Base-by-base conservation (phyloP, 169 alveolate species). In the Cystoisospora suis region DNA sequence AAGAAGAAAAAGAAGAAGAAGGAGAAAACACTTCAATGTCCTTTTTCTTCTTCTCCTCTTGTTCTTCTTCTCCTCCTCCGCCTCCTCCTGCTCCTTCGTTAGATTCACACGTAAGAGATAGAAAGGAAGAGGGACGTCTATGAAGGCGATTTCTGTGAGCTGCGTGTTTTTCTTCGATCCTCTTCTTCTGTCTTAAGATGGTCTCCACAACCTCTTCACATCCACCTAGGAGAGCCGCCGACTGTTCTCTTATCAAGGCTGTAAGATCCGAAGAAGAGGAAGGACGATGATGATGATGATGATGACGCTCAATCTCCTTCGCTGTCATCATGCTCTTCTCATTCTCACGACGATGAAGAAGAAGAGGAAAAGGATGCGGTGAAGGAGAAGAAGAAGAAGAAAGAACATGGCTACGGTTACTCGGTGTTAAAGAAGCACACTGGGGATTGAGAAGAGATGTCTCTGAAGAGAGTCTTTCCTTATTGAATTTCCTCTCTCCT, bases 181-280 rank as follows among this genome's bases (percentile, higher is more conserved):
- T 46, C 53, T 2, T 38, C 27, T 72, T 46, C 58, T 72, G 83
- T 34, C 42, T 29, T 17, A 6, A 17, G 58, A 72, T 46, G 58
- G 15, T 32, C 83, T 72, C 56, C 20, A 72, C 53, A 38, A 72
- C 83, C 5, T 72, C 83, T 2, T 34, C 53, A 34, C 83, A 72
- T 5, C 42, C 83, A 7, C 53, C 83, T 56, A 36, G 56, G 34
- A 72, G 83, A 20, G 83, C 83, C 56, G 36, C 53, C 12, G 83
- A 72, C 53, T 72, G 83, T 34, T 72, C 83, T 38, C 53, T 32
- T n/a, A 72, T 40, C 58, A 72, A 27, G 27, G 47, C 15, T 17
- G 32, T 65, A 36, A 65, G n/a, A 65, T 44, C 34, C 36, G 77
- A 65, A n/a, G 77, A 3, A 4, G 75, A 65, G 34, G 77, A 65